Evolutionary conservation across 257 asterid species (phyloP).

Genomic region (Solanum lignicaule): DNA sequence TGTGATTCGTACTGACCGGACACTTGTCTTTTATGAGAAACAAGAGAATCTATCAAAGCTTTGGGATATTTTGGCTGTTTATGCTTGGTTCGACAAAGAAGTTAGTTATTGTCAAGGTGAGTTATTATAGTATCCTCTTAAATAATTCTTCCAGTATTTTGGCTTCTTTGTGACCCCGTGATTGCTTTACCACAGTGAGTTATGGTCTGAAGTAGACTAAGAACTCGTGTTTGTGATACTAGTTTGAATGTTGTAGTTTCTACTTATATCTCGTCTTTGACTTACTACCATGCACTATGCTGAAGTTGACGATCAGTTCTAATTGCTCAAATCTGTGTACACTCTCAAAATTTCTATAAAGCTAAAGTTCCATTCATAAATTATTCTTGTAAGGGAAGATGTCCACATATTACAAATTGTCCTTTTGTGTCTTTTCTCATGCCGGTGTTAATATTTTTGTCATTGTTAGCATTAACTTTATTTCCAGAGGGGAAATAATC

Average conservation of each 20-base stretch:
- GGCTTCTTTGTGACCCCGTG: neutral
- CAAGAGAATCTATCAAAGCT: conserved; percentile 78
- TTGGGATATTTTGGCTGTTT: conserved; percentile 84
- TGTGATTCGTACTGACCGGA: conserved; percentile 87
- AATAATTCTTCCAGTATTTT: neutral
- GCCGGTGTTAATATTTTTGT: neutral
- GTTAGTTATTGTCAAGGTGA: conserved; percentile 92
- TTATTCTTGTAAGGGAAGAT: neutral
- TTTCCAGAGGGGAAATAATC: neutral
- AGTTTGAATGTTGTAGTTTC: neutral
- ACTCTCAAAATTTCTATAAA: neutral
- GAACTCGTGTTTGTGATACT: neutral
- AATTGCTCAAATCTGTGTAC: neutral
- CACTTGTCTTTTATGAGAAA: conserved; percentile 62
- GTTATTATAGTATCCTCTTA: conserved; percentile 3
- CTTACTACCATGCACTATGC: neutral
- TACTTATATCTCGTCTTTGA: neutral
- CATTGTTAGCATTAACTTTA: neutral
- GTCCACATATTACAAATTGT: neutral
- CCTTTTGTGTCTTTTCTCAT: neutral
- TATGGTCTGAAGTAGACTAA: neutral
- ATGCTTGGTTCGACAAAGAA: conserved; percentile 81
- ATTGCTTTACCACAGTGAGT: neutral
- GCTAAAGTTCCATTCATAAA: neutral
- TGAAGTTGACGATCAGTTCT: neutral